A percentile compares a stretch with the other conserved stretches of the same genome.
Evolutionary conservation across 257 asterid species (phyloP).

Genomic region (Rubia yunnanensis): DNA sequence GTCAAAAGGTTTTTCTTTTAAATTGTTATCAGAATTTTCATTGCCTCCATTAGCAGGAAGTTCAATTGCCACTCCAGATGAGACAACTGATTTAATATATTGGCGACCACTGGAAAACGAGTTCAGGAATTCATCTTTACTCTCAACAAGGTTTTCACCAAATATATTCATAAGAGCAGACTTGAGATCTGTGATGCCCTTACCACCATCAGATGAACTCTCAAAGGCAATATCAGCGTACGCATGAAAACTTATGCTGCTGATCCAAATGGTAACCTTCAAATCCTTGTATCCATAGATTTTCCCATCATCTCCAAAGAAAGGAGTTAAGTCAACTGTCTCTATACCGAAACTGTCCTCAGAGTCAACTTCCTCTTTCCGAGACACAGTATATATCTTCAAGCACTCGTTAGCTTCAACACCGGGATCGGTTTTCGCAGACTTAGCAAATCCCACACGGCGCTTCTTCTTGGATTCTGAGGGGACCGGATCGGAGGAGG

Average conservation of each 20-base stretch:
- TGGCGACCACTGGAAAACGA: constrained; percentile 59
- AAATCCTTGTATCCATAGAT: constrained; percentile 74
- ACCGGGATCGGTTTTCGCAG: constrained; percentile 56
- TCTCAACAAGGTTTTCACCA: constrained; percentile 77
- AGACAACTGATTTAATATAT: constrained; percentile 49
- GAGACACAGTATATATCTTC: constrained; percentile 59
- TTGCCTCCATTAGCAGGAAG: constrained; percentile 29
- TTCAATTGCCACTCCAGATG: constrained; percentile 45
- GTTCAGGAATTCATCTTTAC: constrained; percentile 68
- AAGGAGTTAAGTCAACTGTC: constrained; percentile 65
- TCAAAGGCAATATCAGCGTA: constrained; percentile 75
- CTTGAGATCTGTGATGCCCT: constrained; percentile 81
- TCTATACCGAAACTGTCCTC: constrained; percentile 45
- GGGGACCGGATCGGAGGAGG: constrained; percentile 41
- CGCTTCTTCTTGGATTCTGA: constrained; percentile 53
- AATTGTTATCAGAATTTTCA: constrained; percentile 23
- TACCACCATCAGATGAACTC: constrained; percentile 82
- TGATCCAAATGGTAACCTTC: constrained; percentile 79
- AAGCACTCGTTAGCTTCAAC: constrained; percentile 68
- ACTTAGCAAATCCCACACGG: constrained; percentile 44
- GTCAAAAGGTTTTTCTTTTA: constrained; percentile 26
- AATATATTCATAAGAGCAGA: constrained; percentile 73
- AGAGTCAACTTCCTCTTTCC: constrained; percentile 67
- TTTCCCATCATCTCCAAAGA: constrained; percentile 74
- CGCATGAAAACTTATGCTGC: constrained; percentile 74